A percentile compares a stretch with the other conserved stretches of the same genome.
These are phyloP conservation scores for Marchantia paleacea DNA, from an alignment of 225 moss, liverwort and hornwort species.

Conservation along the genomic window DNA sequence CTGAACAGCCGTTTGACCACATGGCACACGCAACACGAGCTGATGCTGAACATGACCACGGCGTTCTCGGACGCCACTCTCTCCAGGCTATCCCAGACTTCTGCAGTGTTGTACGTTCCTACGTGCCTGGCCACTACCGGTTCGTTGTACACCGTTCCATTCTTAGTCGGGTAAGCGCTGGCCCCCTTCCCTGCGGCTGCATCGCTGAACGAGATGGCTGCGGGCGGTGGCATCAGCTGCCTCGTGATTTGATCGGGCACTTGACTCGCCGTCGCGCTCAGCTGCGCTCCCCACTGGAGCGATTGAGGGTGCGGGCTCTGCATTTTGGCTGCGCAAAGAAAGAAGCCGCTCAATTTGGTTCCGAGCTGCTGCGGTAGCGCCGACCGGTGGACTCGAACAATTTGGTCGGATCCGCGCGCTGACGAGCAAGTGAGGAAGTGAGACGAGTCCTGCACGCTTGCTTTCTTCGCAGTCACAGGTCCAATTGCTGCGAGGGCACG, in stretches of 20 bases:
- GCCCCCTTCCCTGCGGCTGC: constrained; percentile 7
- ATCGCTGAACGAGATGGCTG: constrained; percentile 21
- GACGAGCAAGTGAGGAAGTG: too few species aligned
- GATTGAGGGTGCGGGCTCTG: constrained; percentile 36
- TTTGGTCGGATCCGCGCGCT: too few species aligned
- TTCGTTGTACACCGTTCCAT: background rate
- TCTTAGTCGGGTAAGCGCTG: constrained; percentile 24
- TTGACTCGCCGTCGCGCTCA: constrained; percentile 14
- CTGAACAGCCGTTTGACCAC: constrained; percentile 50
- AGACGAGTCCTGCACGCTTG: too few species aligned
- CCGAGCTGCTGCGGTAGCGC: background rate
- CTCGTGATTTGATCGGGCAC: constrained; percentile 37
- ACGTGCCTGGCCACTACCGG: background rate
- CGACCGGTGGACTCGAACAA: background rate
- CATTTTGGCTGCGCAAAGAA: constrained; percentile 14
- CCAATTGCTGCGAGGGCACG: background rate
- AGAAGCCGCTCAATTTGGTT: background rate
- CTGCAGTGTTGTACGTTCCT: constrained; percentile 20
- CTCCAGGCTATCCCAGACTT: constrained; percentile 48
- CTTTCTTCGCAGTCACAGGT: background rate
- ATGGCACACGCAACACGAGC: constrained; percentile 52
- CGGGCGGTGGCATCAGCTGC: constrained; percentile 40
- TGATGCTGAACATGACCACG: constrained; percentile 53
- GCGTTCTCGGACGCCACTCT: constrained; percentile 50
- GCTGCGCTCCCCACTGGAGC: constrained; percentile 24